These are phyloP conservation scores for Lolium rigidum DNA, from an alignment of 176 grass and related monocot species.

Conservation along the genomic window DNA sequence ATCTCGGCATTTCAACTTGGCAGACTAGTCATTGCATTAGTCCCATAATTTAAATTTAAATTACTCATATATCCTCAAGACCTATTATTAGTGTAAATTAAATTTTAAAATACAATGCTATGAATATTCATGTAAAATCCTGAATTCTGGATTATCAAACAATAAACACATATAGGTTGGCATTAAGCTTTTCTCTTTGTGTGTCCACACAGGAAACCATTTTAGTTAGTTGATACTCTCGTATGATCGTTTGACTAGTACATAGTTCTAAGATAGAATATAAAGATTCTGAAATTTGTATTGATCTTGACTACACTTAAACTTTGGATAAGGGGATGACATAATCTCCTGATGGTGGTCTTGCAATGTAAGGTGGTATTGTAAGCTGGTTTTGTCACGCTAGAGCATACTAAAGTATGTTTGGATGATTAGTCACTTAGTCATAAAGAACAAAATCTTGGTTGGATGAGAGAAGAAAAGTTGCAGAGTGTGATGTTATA, in stretches of 20 bases:
- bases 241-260: not conserved
- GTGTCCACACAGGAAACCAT: not conserved
- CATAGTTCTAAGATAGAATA: not conserved
- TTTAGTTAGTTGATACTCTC: not conserved
- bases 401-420: not conserved
- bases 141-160: not conserved
- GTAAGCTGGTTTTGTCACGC: not conserved
- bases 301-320: not conserved
- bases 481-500: not conserved
- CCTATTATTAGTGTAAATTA: not conserved
- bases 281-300: not conserved
- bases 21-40: not conserved
- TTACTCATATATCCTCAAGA: not conserved
- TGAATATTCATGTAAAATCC: not conserved
- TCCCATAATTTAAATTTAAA: slow-evolving; percentile 1
- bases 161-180: not conserved
- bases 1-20: not conserved
- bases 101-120: not conserved
- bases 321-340: not conserved
- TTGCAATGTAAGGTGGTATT: not conserved
- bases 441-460: slow-evolving; percentile 1
- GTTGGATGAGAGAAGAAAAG: not conserved
- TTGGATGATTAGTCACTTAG: not conserved
- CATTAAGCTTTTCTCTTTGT: not conserved
- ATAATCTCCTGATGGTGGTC: not conserved